phyloP scores from a whole-genome alignment of 139 green algal species.

The Chlamydomonas schloesseri region DNA sequence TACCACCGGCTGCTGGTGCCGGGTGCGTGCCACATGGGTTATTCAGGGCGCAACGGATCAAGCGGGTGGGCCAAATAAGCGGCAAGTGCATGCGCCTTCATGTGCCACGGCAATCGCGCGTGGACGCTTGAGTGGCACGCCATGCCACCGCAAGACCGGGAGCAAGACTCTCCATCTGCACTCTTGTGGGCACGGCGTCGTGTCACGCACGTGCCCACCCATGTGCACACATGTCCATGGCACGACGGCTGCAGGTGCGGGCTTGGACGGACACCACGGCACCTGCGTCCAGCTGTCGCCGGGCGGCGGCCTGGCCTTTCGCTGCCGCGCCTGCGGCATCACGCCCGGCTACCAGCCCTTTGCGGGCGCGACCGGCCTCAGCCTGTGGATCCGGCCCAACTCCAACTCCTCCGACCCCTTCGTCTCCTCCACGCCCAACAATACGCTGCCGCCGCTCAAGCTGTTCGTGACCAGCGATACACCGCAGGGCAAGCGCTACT shows the following conservation, averaged over 20 bases:
- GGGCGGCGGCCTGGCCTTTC: slow-evolving; percentile 45
- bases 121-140: no score
- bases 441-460: slow-evolving; percentile 22
- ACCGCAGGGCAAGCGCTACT: not conserved
- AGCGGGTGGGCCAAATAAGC: no score
- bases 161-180: no score
- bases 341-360: slow-evolving; percentile 53
- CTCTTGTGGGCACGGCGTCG: no score
- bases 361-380: slow-evolving; percentile 2
- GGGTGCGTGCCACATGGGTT: no score
- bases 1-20: no score
- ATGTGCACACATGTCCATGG: no score
- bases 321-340: slow-evolving; percentile 46
- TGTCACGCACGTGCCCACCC: no score
- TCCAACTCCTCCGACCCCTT: slow-evolving; percentile 10
- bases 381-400: slow-evolving; percentile 47
- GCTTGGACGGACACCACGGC: slow-evolving; percentile 1
- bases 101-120: no score
- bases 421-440: slow-evolving; percentile 22
- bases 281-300: slow-evolving; percentile 39
- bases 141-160: no score
- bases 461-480: not conserved
- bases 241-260: slow-evolving; percentile 7
- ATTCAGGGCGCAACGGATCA: no score
- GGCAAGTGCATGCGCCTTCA: no score